Evolutionary conservation across 768 basidiomycete species (phyloP), one percentile per base, ranked within the genome.

Genomic region (Mycena filopes): DNA sequence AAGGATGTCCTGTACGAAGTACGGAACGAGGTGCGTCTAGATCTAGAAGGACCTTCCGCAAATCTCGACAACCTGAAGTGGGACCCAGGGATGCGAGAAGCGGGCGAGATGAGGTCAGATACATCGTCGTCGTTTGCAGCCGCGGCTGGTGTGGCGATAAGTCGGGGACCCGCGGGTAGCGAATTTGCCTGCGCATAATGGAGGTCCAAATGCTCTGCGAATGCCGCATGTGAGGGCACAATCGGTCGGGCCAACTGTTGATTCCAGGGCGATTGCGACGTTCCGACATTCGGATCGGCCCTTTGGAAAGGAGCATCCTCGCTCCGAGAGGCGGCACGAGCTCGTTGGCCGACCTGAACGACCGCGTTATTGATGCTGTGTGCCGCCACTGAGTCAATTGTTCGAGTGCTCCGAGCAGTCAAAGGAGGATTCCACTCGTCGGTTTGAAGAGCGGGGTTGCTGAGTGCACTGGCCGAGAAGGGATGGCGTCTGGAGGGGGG

Each of bases 321-420:
- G 36, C 42, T 45, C 15, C 60, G 64, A 9, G 63, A 65, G 46
- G 63, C 51, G 12, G 63, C 60, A 26, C 61, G 59, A 41, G 64
- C 64, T 13, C 70, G 68, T 64, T 61, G 65, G 13, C 67, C 73
- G 16, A 69, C 69, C 31, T 70, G 70, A 26, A 73, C 69, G 15
- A 73, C 66, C n/a, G 71, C 73, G n/a, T 70, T 55, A 12, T 62
- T 36, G 21, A 72, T 69, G 40, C 73, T 74, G 18, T 50, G 60
- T 33, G 71, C 68, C 23, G 66, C 60, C 13, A 25, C 45, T 8
- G 71, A 62, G 43, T 74, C 73, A n/a, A 72, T 63, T 9, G 72
- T 71, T 15, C 65, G 65, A 40, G 66, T 73, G 48, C 69, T 72
- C 40, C 68, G 65, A 18, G 70, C 71, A 60, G 70, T 66, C 21